phyloP scores from a whole-genome alignment of 495 filamentous ascomycete genomes.

The Podospora appendiculata region DNA sequence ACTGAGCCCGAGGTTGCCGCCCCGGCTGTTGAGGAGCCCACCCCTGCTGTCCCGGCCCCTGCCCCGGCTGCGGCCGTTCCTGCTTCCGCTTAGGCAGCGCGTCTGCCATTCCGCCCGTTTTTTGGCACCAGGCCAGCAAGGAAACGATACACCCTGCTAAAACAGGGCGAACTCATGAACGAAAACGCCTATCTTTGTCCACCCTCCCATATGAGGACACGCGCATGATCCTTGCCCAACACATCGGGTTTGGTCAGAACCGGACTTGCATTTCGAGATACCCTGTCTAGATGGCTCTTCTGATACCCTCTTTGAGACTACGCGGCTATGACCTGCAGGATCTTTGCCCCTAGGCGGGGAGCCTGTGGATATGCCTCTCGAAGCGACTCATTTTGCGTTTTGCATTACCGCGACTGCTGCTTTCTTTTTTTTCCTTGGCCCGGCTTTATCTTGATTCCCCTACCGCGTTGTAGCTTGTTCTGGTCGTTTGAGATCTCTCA shows the following conservation, averaged over 20 bases:
- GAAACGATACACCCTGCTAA: background rate
- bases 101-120: slow-evolving; percentile 5
- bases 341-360: background rate
- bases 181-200: slow-evolving; percentile 7
- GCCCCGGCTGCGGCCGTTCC: slow-evolving; percentile 33
- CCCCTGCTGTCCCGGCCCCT: slow-evolving; percentile 26
- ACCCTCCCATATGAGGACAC: slow-evolving; percentile 11
- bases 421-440: slow-evolving; percentile 11
- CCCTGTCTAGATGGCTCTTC: slow-evolving; percentile 43
- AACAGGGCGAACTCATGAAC: slow-evolving; percentile 24
- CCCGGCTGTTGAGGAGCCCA: slow-evolving; percentile 22
- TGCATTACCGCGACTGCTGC: background rate
- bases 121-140: slow-evolving; percentile 7
- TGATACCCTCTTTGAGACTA: slow-evolving; percentile 30
- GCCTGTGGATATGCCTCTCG: background rate
- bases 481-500: slow-evolving; percentile 10
- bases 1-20: slow-evolving; percentile 24
- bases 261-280: slow-evolving; percentile 52
- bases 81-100: slow-evolving; percentile 39
- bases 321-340: background rate
- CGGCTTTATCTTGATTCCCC: slow-evolving; percentile 19
- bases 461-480: slow-evolving; percentile 8
- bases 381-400: slow-evolving; percentile 5
- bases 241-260: slow-evolving; percentile 37
- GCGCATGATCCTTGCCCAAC: slow-evolving; percentile 23